Percentiles rank a stretch among this genome's conserved stretches.
These are phyloP conservation scores for Lachnellula occidentalis DNA, from an alignment of 2,329 filamentous ascomycete species.

Conservation along the genomic window DNA sequence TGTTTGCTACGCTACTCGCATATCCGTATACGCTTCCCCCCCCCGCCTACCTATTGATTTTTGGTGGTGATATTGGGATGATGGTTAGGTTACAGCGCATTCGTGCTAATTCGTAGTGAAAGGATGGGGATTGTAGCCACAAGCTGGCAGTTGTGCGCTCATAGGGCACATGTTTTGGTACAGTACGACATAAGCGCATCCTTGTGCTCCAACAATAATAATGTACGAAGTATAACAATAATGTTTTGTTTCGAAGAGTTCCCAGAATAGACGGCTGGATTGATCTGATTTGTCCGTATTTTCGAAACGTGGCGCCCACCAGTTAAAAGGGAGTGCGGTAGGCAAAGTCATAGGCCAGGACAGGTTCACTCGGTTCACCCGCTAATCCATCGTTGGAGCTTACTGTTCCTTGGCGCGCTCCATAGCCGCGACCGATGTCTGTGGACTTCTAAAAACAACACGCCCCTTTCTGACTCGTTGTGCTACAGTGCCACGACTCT, in stretches of 20 bases:
- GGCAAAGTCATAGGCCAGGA: not conserved
- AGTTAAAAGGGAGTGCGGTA: not conserved
- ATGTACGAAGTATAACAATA: too few species aligned
- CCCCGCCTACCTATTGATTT: too few species aligned
- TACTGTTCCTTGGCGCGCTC: not conserved
- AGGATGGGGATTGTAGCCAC: too few species aligned
- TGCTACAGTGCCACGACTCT: not conserved
- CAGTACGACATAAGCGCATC: not conserved
- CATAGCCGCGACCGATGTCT: not conserved
- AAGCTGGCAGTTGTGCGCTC: too few species aligned
- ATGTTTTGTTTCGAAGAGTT: not conserved
- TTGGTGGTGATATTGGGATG: too few species aligned
- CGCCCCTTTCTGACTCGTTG: not conserved
- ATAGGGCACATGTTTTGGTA: too few species aligned
- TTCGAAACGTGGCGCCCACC: constrained; percentile 1
- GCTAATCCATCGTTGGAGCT: not conserved
- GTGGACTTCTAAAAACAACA: not conserved
- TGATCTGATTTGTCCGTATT: constrained; percentile 5
- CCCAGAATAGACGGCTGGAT: not conserved
- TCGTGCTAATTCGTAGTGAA: too few species aligned
- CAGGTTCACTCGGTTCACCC: too few species aligned
- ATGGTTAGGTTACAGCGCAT: too few species aligned
- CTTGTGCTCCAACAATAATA: too few species aligned
- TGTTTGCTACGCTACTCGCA: too few species aligned
- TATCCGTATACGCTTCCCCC: too few species aligned